Evolutionary conservation across 169 alveolate genomes (phyloP).

Genomic region (Plasmodium gonderi): DNA sequence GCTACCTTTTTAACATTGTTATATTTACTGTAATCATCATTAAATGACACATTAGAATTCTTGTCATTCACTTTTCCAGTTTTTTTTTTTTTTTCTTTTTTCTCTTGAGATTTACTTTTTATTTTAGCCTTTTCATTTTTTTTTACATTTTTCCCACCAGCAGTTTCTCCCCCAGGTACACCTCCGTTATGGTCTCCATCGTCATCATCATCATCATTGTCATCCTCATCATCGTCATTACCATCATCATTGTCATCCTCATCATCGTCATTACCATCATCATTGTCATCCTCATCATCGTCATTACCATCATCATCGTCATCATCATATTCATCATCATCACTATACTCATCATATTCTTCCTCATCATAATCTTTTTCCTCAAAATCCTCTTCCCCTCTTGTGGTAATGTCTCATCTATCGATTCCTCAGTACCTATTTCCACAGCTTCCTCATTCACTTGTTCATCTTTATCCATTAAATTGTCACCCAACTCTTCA

Average conservation of each 20-base stretch:
- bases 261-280: background rate
- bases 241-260: background rate
- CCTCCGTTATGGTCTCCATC: background rate
- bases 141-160: background rate
- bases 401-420: background rate
- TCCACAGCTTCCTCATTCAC: conserved; percentile 3
- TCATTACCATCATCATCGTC: background rate
- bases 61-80: background rate
- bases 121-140: background rate
- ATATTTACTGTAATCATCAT: background rate
- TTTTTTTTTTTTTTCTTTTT: background rate
- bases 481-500: background rate
- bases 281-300: background rate
- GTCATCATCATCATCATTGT: background rate
- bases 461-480: background rate
- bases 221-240: background rate
- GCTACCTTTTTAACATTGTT: background rate
- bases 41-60: background rate
- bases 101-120: background rate
- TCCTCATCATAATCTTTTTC: background rate
- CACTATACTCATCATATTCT: background rate
- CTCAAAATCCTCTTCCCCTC: background rate
- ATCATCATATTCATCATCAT: background rate
- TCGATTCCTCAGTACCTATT: background rate
- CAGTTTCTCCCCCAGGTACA: background rate